Conservation (phyloP, 1,284 basidiomycete species). For the Cryptococcus depauperatus region DNA sequence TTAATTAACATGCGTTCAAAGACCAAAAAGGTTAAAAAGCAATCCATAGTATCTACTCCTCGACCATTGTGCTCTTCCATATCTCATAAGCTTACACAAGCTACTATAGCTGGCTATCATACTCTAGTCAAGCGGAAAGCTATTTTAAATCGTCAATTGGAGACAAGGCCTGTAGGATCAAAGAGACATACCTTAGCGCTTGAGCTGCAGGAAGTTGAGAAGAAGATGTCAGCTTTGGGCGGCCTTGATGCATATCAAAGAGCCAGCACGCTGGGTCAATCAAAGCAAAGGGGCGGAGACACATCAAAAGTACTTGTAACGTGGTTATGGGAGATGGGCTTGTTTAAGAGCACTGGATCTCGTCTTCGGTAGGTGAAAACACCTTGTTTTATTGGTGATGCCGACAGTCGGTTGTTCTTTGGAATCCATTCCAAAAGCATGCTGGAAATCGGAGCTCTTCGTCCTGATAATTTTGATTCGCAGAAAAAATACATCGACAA, state of each 20-base stretch:
- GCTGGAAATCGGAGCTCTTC: slow-evolving; percentile 76
- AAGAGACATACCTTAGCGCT: slow-evolving; percentile 6
- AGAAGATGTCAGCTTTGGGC: slow-evolving; percentile 59
- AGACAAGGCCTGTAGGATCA: slow-evolving; percentile 1
- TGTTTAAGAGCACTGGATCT: slow-evolving; percentile 12
- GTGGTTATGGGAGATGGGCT: slow-evolving; percentile 53
- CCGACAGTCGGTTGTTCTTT: background rate
- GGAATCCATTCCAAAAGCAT: slow-evolving; percentile 49
- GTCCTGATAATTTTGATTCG: slow-evolving; percentile 65
- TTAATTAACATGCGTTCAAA: background rate
- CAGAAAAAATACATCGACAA: slow-evolving; percentile 62
- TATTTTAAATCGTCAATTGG: slow-evolving; percentile 14
- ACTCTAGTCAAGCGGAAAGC: slow-evolving; percentile 37
- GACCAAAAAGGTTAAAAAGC: slow-evolving; percentile 8
- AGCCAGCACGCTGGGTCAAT: slow-evolving; percentile 72
- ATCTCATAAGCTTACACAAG: slow-evolving; percentile 33
- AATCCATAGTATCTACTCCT: slow-evolving; percentile 1
- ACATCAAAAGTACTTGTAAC: slow-evolving; percentile 66
- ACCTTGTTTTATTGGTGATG: slow-evolving; percentile 6
- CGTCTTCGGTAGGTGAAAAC: no score
- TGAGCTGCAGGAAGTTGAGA: slow-evolving; percentile 50
- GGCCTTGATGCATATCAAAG: slow-evolving; percentile 69
- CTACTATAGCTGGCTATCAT: slow-evolving; percentile 40
- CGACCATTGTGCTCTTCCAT: background rate
- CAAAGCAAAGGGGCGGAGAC: slow-evolving; percentile 69